Conservation (phyloP, 2,329 filamentous ascomycete genomes). For the Ophiocordyceps robertsii region DNA sequence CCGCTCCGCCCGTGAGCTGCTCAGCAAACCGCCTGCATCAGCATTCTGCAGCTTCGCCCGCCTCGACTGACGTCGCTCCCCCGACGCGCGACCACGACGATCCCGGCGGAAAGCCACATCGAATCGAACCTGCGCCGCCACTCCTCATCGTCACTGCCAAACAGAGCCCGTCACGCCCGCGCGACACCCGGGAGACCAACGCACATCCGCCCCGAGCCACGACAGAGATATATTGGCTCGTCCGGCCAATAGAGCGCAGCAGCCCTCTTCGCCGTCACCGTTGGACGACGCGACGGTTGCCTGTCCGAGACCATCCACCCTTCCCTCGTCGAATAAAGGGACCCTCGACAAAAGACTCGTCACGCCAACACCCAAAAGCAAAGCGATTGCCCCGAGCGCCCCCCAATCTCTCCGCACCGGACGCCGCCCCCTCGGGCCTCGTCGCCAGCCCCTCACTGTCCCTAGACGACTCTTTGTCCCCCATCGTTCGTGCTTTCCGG, state of each 20-base stretch:
- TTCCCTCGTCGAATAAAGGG: conserved; percentile 3
- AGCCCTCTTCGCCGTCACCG: conserved; percentile 1
- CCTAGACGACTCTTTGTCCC: neutral
- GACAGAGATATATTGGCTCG: neutral
- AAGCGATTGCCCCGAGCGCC: neutral
- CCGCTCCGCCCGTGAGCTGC: neutral
- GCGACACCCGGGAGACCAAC: neutral
- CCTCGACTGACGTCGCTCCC: neutral
- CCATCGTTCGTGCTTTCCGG: neutral
- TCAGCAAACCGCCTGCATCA: neutral
- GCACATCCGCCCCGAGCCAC: neutral
- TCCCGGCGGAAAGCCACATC: conserved; percentile 1
- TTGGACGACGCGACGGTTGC: conserved; percentile 5
- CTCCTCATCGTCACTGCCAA: neutral
- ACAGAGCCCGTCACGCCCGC: neutral
- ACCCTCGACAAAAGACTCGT: conserved; percentile 1
- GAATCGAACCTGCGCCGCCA: neutral
- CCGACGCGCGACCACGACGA: neutral
- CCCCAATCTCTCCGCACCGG: neutral
- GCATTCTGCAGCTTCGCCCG: conserved; percentile 1
- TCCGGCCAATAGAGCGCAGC: neutral
- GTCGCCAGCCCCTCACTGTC: neutral
- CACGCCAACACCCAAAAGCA: neutral
- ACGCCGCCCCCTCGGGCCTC: neutral
- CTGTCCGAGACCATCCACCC: conserved; percentile 5